These are phyloP conservation scores for Saccharomyces cerevisiae DNA, from an alignment of 805 yeast species.

Conservation along the genomic window DNA sequence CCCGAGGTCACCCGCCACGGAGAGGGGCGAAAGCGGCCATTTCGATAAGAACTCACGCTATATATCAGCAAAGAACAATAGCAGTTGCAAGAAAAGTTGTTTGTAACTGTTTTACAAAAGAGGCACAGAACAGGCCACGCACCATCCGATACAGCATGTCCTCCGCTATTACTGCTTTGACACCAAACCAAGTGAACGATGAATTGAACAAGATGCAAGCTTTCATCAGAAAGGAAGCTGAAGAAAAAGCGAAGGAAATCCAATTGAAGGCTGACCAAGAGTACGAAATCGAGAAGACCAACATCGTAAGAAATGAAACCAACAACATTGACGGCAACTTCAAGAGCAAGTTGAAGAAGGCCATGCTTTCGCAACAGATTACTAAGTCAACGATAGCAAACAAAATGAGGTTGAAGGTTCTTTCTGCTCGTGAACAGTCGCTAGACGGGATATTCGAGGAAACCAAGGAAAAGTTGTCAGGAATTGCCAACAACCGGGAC, in stretches of 20 bases:
- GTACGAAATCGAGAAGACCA: conserved; percentile 94
- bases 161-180: conserved; percentile 29
- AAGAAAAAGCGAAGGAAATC: conserved; percentile 95
- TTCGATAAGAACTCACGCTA: background rate
- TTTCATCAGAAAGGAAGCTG: conserved; percentile 98
- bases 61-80: background rate
- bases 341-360: conserved; percentile 81
- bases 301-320: conserved; percentile 86
- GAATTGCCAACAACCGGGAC: conserved; percentile 44
- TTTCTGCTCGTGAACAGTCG: conserved; percentile 77
- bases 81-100: background rate
- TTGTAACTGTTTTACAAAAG: background rate
- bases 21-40: background rate
- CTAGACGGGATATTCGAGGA: conserved; percentile 64
- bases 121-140: background rate
- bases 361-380: conserved; percentile 88
- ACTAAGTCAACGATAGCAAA: conserved; percentile 91
- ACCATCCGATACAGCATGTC: conserved; percentile 23
- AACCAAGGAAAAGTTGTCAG: conserved; percentile 56
- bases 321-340: conserved; percentile 76
- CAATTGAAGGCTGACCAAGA: conserved; percentile 95
- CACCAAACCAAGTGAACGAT: conserved; percentile 65
- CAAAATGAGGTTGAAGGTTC: conserved; percentile 86
- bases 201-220: conserved; percentile 97
- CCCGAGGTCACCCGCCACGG: background rate